These are phyloP conservation scores for Colletotrichum spinosum DNA, from an alignment of 2,329 filamentous ascomycete species.

Conservation along the genomic window DNA sequence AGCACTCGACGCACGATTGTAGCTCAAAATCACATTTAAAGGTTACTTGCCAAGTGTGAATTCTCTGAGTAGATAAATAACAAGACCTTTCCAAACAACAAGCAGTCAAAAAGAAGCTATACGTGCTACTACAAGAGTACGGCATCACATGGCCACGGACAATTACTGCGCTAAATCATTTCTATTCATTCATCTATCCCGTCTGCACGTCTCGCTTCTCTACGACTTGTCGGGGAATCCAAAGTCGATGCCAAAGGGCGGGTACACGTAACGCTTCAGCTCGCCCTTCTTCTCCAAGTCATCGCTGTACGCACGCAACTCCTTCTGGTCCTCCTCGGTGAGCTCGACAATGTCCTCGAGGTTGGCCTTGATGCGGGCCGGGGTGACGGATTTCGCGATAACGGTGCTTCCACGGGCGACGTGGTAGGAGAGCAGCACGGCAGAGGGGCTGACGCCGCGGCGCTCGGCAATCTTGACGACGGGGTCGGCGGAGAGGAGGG, in stretches of 20 bases:
- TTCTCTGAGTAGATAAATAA: too few relatives aligned
- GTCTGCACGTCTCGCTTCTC: background rate
- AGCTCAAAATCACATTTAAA: too few relatives aligned
- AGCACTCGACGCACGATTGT: too few relatives aligned
- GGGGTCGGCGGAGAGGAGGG: slow-evolving; percentile 72
- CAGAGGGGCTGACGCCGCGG: slow-evolving; percentile 69
- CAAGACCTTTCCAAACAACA: background rate
- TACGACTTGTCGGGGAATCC: slow-evolving; percentile 76
- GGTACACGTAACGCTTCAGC: slow-evolving; percentile 73
- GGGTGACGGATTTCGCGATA: slow-evolving; percentile 78
- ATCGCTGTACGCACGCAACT: slow-evolving; percentile 65
- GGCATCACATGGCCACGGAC: too few relatives aligned
- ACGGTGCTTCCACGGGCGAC: slow-evolving; percentile 78
- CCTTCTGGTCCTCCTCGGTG: slow-evolving; percentile 71
- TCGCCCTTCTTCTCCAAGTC: slow-evolving; percentile 62
- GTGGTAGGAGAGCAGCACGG: slow-evolving; percentile 78
- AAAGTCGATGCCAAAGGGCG: slow-evolving; percentile 75
- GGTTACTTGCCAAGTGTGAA: too few relatives aligned
- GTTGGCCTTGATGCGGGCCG: slow-evolving; percentile 77
- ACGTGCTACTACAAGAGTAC: too few relatives aligned
- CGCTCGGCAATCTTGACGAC: slow-evolving; percentile 74
- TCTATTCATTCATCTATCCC: background rate
- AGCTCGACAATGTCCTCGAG: slow-evolving; percentile 71
- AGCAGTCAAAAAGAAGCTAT: too few relatives aligned
- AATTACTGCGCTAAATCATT: background rate